These are phyloP conservation scores for Epithemia pelagica DNA, from an alignment of 108 stramenopile species.

Conservation along the genomic window DNA sequence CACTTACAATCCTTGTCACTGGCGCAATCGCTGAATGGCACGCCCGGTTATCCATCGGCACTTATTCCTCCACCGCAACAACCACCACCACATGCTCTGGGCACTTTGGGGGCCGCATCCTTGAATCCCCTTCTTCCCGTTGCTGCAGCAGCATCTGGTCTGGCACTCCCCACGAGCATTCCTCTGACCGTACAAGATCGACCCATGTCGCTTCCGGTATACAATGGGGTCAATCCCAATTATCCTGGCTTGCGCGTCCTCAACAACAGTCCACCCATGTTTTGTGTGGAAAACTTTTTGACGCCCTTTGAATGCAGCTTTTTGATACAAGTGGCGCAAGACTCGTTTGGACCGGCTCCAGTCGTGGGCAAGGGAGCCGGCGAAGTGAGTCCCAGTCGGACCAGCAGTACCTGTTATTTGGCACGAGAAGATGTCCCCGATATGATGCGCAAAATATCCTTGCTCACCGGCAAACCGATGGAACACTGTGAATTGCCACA, in stretches of 20 bases:
- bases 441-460: conserved; percentile 63
- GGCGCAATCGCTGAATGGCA: conserved; percentile 29
- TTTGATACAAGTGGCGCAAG: conserved; percentile 54
- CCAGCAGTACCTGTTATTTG: conserved; percentile 75
- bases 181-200: conserved; percentile 59
- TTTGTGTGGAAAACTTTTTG: conserved; percentile 69
- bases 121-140: background rate
- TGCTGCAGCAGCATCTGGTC: background rate
- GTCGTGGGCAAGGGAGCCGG: conserved; percentile 78
- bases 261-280: conserved; percentile 65
- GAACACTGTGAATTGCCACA: conserved; percentile 88
- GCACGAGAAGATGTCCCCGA: conserved; percentile 77
- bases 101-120: too few relatives aligned
- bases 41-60: conserved; percentile 24
- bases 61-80: conserved; percentile 14
- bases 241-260: conserved; percentile 66
- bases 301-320: conserved; percentile 74
- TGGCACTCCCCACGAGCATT: background rate
- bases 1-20: conserved; percentile 27
- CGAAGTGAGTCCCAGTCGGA: conserved; percentile 74
- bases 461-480: conserved; percentile 77
- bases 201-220: conserved; percentile 59
- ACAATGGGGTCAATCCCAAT: conserved; percentile 82
- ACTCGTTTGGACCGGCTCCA: conserved; percentile 72
- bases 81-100: background rate